These are phyloP conservation scores for Moniliophthora roreri DNA, from an alignment of 1,284 basidiomycete species.

Conservation along the genomic window DNA sequence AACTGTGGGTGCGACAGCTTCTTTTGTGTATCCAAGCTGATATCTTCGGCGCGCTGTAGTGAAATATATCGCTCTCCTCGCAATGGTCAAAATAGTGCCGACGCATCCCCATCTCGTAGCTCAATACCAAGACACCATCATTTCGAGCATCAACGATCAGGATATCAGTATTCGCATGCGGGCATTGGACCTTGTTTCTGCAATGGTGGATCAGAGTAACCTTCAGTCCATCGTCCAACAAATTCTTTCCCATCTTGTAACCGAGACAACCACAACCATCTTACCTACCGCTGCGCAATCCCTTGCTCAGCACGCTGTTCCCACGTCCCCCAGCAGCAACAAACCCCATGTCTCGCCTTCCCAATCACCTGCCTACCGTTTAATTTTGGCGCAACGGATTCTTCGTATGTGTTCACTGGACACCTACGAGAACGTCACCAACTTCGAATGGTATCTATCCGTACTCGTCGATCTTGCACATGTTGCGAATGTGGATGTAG, in stretches of 20 bases:
- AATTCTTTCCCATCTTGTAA: conserved; percentile 81
- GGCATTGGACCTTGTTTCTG: conserved; percentile 90
- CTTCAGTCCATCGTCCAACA: conserved; percentile 88
- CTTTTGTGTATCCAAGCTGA: not conserved
- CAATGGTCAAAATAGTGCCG: conserved; percentile 94
- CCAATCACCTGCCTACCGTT: conserved; percentile 79
- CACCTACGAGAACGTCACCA: conserved; percentile 84
- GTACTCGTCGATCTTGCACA: conserved; percentile 90
- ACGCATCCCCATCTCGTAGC: conserved; percentile 90
- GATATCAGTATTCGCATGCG: conserved; percentile 96
- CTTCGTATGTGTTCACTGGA: conserved; percentile 81
- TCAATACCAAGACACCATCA: conserved; percentile 90
- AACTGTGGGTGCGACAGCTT: conserved; percentile 62
- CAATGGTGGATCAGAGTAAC: conserved; percentile 87
- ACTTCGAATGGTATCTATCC: conserved; percentile 97
- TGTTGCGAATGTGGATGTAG: conserved; percentile 78
- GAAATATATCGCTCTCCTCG: conserved; percentile 94
- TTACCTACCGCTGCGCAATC: conserved; percentile 63
- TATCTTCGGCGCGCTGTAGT: conserved; percentile 48
- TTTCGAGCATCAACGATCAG: conserved; percentile 87
- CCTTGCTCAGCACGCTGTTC: conserved; percentile 49
- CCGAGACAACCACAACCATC: conserved; percentile 46
- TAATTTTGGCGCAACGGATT: conserved; percentile 79
- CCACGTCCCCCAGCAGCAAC: conserved; percentile 34
- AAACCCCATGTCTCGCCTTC: conserved; percentile 48